Base-by-base conservation (phyloP, 148 eudicot genomes). In the Arctostaphylos glauca region DNA sequence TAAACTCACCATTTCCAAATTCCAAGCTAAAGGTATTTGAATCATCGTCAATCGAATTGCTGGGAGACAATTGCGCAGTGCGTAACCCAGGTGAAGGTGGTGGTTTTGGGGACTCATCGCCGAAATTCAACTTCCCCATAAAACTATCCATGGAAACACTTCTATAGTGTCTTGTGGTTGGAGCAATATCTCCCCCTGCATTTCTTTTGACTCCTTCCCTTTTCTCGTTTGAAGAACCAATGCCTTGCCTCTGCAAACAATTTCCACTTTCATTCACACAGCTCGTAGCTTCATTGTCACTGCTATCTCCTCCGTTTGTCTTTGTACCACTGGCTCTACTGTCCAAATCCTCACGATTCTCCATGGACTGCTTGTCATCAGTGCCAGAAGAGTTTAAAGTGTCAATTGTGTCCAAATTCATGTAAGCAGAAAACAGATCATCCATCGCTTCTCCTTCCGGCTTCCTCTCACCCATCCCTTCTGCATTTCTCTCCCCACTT, bases 71-170 rank as follows among this genome's bases (percentile, higher is more conserved):
- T 73, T 93, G 97, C 9, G 92, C 94, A 1, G 92, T 84, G 15
- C 87, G 90, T 19, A 90, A 81, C 46, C 93, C 94, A 0, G 97
- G 94, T 38, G 97, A 91, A 81, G 97, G 94, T 47, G 94, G 92
- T 80, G 88, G 66, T 76, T 93, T 92, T 16, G 90, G 90, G 48
- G 93, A 89, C 83, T 93, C 99, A 38, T 96, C 98, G 41, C 84
- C 89, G 46, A 91, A 94, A 82, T 90, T 88, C 83, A 93, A 76
- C 67, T 87, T 91, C 6, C 91, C 99, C 85, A 96, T 93, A 79
- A 94, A 94, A 81, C 98, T 96, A 87, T 96, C 99, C 99, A 96
- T 93, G 1, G 99, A 96, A 80, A 94, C 81, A 85, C 97, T 93
- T 84, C 98, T 87, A 71, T 90, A 90, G 83, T 95, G 98, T 86